A percentile compares a stretch with the other conserved stretches of the same genome.
Conservation (phyloP, 2,329 filamentous ascomycete genomes). For the Neonectria neomacrospora region DNA sequence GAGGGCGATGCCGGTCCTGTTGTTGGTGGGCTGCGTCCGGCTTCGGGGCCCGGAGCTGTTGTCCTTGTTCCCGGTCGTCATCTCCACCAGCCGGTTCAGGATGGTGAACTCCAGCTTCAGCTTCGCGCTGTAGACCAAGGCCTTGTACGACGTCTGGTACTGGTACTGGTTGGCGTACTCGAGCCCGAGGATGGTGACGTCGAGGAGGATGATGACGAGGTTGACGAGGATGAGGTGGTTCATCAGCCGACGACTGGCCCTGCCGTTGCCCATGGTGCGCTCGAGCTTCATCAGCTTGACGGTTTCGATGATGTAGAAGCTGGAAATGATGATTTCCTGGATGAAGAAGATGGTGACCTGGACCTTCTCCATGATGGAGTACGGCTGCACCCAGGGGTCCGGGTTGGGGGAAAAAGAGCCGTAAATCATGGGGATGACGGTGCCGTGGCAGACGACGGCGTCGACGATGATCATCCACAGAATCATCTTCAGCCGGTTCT, state of each 20-base stretch:
- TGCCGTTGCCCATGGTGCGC: conserved; percentile 43
- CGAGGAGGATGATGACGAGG: conserved; percentile 57
- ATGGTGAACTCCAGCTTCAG: conserved; percentile 55
- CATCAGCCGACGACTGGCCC: conserved; percentile 41
- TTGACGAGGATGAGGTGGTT: conserved; percentile 59
- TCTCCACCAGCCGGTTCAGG: conserved; percentile 52
- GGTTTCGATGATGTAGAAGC: conserved; percentile 65
- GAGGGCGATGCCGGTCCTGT: conserved; percentile 33
- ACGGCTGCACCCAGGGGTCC: conserved; percentile 42
- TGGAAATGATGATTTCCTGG: conserved; percentile 65
- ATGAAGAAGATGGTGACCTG: conserved; percentile 67
- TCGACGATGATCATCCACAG: conserved; percentile 68
- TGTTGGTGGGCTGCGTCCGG: conserved; percentile 24
- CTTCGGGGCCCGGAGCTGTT: conserved; percentile 40
- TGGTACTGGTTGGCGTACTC: conserved; percentile 52
- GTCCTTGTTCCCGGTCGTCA: conserved; percentile 43
- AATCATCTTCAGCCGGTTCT: conserved; percentile 58
- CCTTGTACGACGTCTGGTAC: conserved; percentile 52
- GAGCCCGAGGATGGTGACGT: conserved; percentile 54
- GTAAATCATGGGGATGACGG: conserved; percentile 65
- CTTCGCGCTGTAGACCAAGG: conserved; percentile 52
- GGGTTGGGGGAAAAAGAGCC: conserved; percentile 56
- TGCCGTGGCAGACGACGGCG: conserved; percentile 62
- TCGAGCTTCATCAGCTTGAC: conserved; percentile 59
- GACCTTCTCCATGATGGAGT: conserved; percentile 63